Percentiles rank a stretch among this genome's conserved stretches.
Evolutionary conservation across 2,329 filamentous ascomycete species (phyloP).

Genomic region (Fusarium avenaceum): DNA sequence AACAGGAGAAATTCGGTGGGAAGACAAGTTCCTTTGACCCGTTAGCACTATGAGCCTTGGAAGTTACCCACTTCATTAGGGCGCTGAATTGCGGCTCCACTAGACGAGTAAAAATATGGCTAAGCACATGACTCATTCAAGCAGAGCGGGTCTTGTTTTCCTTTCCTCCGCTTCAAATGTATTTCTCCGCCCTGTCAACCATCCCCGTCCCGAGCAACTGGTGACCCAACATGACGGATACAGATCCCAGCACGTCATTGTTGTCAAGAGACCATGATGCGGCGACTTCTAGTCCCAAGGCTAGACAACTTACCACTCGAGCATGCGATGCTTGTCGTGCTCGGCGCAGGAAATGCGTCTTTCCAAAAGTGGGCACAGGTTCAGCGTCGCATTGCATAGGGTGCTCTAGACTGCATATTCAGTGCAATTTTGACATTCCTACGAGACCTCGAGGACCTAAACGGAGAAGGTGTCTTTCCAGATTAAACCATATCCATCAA

Average conservation of each 20-base stretch:
- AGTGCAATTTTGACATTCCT: conserved; percentile 11
- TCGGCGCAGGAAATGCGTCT: conserved; percentile 14
- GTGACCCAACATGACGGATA: neutral
- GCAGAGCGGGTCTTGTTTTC: too few relatives aligned
- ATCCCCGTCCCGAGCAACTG: neutral
- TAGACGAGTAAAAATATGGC: too few relatives aligned
- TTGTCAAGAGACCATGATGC: neutral
- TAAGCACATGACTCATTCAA: too few relatives aligned
- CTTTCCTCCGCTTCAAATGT: neutral
- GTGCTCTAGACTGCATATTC: conserved; percentile 5
- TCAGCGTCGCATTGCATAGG: conserved; percentile 2
- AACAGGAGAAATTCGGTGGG: too few relatives aligned
- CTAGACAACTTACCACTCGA: neutral
- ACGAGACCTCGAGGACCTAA: neutral
- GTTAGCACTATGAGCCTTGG: too few relatives aligned
- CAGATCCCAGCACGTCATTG: conserved; percentile 1
- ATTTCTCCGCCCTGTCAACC: conserved; percentile 13
- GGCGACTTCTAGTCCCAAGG: neutral
- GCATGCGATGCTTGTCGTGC: conserved; percentile 17
- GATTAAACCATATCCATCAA: too few relatives aligned
- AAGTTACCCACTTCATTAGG: too few relatives aligned
- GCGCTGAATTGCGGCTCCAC: too few relatives aligned
- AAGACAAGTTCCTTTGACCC: too few relatives aligned
- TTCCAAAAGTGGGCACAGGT: neutral
- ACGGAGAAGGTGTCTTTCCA: conserved; percentile 1